These are phyloP conservation scores for Salix udensis DNA, from an alignment of 345 rosid genomes.

Conservation along the genomic window DNA sequence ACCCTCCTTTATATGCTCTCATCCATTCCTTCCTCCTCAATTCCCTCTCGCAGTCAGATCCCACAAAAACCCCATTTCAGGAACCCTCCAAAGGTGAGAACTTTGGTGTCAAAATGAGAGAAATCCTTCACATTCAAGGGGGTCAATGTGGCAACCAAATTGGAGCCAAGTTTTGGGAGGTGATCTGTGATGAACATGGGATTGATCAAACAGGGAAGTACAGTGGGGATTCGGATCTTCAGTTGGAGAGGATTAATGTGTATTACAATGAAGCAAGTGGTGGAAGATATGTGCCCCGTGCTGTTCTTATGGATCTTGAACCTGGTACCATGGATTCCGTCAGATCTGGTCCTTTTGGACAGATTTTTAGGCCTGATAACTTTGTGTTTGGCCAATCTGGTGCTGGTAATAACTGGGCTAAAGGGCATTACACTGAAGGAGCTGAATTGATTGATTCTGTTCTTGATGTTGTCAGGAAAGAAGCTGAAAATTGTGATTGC, in stretches of 20 bases:
- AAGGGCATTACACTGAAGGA: constrained; percentile 26
- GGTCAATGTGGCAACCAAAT: constrained; percentile 29
- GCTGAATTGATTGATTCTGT: constrained; percentile 26
- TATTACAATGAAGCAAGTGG: constrained; percentile 27
- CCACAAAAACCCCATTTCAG: background rate
- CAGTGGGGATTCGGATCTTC: constrained; percentile 17
- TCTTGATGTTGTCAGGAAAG: constrained; percentile 25
- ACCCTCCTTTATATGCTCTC: background rate
- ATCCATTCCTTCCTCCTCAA: background rate
- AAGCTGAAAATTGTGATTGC: constrained; percentile 27
- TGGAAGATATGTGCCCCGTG: constrained; percentile 25
- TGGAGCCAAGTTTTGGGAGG: constrained; percentile 28
- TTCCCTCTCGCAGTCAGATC: no score
- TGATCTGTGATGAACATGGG: constrained; percentile 26
- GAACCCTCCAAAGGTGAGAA: background rate
- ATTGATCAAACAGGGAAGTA: constrained; percentile 20
- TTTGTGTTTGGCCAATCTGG: constrained; percentile 21
- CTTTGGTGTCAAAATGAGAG: constrained; percentile 14
- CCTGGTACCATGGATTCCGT: constrained; percentile 27
- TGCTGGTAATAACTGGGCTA: constrained; percentile 19
- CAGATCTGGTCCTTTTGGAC: constrained; percentile 27
- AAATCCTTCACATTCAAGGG: constrained; percentile 25
- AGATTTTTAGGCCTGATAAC: constrained; percentile 22
- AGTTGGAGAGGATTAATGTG: constrained; percentile 22
- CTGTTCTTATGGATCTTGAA: constrained; percentile 30